A percentile compares a stretch with the other conserved stretches of the same genome.
Conservation (phyloP, 2,329 filamentous ascomycete genomes). For the Alternaria viburni region DNA sequence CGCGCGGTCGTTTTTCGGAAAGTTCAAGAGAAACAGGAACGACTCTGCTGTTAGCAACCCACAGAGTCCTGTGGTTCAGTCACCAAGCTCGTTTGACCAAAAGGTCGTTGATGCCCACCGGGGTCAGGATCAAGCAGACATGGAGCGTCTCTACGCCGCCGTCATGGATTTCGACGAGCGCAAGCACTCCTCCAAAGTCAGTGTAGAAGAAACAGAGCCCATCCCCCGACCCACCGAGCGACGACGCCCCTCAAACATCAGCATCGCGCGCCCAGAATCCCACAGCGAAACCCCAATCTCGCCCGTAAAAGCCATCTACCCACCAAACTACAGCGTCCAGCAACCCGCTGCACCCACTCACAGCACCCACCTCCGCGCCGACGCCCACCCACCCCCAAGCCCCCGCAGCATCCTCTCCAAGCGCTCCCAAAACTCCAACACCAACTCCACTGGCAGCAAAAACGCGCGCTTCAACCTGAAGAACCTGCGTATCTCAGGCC, state of each 20-base stretch:
- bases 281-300: conserved; percentile 45
- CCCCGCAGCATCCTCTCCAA: conserved; percentile 48
- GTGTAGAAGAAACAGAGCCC: conserved; percentile 29
- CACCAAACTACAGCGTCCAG: conserved; percentile 46
- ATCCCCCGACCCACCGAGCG: conserved; percentile 12
- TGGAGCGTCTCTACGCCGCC: conserved; percentile 89
- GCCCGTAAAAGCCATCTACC: conserved; percentile 57
- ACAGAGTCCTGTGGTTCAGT: conserved; percentile 55
- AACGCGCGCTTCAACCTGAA: conserved; percentile 57
- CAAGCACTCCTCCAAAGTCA: conserved; percentile 46
- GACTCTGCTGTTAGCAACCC: conserved; percentile 36
- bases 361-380: conserved; percentile 16
- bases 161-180: conserved; percentile 85
- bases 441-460: conserved; percentile 44
- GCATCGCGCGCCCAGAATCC: conserved; percentile 30
- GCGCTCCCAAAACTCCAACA: conserved; percentile 45
- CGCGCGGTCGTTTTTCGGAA: conserved; percentile 42
- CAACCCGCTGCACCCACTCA: conserved; percentile 15
- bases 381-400: conserved; percentile 30
- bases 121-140: conserved; percentile 76
- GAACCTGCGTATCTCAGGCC: conserved; percentile 64
- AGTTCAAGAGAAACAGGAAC: conserved; percentile 40
- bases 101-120: conserved; percentile 76
- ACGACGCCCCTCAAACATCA: conserved; percentile 38
- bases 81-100: conserved; percentile 77